Percentiles rank a stretch among this genome's conserved stretches.
These are phyloP conservation scores for Hermanozyma aechmeae DNA, from an alignment of 805 yeast genomes.

Conservation along the genomic window DNA sequence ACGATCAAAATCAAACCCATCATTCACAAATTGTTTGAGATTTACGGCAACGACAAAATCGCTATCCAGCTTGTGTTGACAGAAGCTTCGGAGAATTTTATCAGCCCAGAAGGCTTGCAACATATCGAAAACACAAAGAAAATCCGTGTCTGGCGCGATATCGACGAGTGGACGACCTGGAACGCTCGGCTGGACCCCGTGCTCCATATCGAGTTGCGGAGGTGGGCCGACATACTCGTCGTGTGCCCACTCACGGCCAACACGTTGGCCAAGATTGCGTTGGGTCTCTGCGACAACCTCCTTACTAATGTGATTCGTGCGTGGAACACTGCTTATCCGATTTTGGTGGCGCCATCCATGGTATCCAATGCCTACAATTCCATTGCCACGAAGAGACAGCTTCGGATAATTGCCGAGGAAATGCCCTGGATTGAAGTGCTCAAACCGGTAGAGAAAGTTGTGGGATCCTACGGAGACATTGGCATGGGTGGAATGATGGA, in stretches of 20 bases:
- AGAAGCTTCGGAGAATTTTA: conserved; percentile 42
- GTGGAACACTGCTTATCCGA: conserved; percentile 90
- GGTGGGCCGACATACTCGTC: conserved; percentile 93
- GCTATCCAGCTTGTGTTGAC: conserved; percentile 48
- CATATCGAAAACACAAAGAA: conserved; percentile 29
- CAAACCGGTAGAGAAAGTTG: conserved; percentile 89
- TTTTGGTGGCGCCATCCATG: conserved; percentile 92
- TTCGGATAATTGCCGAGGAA: conserved; percentile 68
- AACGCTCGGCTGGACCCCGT: conserved; percentile 80
- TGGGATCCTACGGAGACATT: conserved; percentile 89
- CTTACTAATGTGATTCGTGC: conserved; percentile 87
- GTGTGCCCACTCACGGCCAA: conserved; percentile 96
- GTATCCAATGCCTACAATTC: conserved; percentile 86
- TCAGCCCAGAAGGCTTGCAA: conserved; percentile 35
- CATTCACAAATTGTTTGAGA: conserved; percentile 42
- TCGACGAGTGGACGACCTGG: conserved; percentile 68
- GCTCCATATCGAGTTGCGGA: conserved; percentile 83
- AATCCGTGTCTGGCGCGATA: conserved; percentile 47
- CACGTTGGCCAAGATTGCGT: conserved; percentile 78
- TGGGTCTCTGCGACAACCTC: conserved; percentile 88
- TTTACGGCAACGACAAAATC: conserved; percentile 41
- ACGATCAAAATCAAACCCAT: conserved; percentile 43
- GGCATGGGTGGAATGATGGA: conserved; percentile 99
- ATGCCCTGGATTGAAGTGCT: conserved; percentile 95
- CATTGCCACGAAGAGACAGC: conserved; percentile 77